These are phyloP conservation scores for Pelargonium cotyledonis DNA, from an alignment of 441 rosid species.

Conservation along the genomic window DNA sequence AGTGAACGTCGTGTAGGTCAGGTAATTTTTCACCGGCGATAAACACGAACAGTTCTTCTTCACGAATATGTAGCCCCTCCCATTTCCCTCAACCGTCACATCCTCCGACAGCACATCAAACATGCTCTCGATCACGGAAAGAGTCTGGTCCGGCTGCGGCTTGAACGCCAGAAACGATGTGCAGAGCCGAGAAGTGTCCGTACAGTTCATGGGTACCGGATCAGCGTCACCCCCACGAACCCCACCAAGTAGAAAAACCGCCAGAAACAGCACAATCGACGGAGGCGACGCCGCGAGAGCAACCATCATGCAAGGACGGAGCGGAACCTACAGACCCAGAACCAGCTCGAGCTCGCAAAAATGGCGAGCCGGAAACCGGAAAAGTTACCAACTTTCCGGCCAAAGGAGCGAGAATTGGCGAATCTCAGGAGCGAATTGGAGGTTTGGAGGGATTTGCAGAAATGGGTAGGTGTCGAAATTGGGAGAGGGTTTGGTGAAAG, in stretches of 20 bases:
- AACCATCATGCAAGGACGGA: conserved; percentile 37
- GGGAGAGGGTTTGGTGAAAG: neutral
- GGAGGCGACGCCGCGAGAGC: conserved; percentile 17
- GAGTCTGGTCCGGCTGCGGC: conserved; percentile 53
- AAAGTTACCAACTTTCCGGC: too few relatives aligned
- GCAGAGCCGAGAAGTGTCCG: conserved; percentile 76
- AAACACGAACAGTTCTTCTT: conserved; percentile 90
- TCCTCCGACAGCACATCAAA: conserved; percentile 73
- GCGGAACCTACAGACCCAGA: neutral
- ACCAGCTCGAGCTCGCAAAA: neutral
- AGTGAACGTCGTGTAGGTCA: conserved; percentile 72
- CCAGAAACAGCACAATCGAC: conserved; percentile 21
- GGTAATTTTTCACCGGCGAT: conserved; percentile 45
- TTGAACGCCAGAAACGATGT: conserved; percentile 79
- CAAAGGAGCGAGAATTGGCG: neutral
- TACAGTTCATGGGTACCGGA: conserved; percentile 61
- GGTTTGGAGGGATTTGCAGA: neutral
- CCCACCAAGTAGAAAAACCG: conserved; percentile 15
- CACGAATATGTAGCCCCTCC: conserved; percentile 50
- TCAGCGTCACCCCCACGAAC: conserved; percentile 28
- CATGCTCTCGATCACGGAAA: conserved; percentile 78
- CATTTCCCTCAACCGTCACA: conserved; percentile 45
- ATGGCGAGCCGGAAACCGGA: neutral
- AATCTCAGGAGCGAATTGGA: neutral
- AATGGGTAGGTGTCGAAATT: neutral